Conservation (phyloP, 345 rosid species). For the Laguncularia racemosa region DNA sequence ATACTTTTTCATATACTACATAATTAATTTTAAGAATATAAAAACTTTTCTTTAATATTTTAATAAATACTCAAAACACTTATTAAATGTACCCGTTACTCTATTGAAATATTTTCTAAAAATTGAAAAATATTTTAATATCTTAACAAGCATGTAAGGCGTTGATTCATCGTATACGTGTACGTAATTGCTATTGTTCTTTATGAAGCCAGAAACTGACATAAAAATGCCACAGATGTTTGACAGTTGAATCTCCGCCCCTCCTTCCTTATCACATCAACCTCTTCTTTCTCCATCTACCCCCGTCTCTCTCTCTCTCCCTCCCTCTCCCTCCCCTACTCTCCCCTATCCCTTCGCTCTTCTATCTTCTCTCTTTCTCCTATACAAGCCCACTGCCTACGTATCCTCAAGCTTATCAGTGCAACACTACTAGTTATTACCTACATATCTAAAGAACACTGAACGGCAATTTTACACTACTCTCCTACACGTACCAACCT, state of each 20-base stretch:
- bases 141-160: not conserved
- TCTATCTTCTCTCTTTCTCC: conserved; percentile 11
- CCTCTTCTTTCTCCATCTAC: conserved; percentile 11
- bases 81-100: too few species aligned
- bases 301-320: not conserved
- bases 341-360: conserved; percentile 9
- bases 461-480: too few species aligned
- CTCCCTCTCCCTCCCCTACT: conserved; percentile 10
- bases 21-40: too few species aligned
- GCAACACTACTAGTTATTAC: not conserved
- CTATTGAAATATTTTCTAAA: too few species aligned
- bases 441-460: not conserved
- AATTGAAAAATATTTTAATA: too few species aligned
- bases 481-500: too few species aligned
- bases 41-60: too few species aligned
- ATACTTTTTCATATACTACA: too few species aligned
- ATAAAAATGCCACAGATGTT: conserved; percentile 40
- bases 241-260: conserved; percentile 93
- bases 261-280: conserved; percentile 92
- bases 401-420: not conserved
- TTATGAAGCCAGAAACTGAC: conserved; percentile 39
- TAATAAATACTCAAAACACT: too few species aligned
- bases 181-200: too few species aligned
- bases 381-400: conserved; percentile 11
- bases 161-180: not conserved